phyloP scores from a whole-genome alignment of 202 grass and related monocot species.

The Panicum virgatum region DNA sequence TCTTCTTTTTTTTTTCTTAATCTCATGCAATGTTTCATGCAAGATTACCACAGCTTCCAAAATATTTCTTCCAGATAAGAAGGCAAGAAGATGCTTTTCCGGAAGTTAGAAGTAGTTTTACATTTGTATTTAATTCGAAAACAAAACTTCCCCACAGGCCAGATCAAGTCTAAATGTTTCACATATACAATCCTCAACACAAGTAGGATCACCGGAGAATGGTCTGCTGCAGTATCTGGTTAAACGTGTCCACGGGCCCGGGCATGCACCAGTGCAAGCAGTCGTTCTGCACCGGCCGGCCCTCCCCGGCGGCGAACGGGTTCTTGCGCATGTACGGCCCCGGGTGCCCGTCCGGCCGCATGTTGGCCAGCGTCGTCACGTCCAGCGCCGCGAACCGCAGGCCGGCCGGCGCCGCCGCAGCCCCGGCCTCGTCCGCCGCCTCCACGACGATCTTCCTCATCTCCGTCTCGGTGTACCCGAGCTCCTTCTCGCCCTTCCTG shows the following conservation, averaged over 20 bases:
- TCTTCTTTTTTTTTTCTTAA: too few relatives aligned
- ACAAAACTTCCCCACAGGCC: not conserved
- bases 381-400: conserved; percentile 55
- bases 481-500: conserved; percentile 51
- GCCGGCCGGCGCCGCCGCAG: not conserved
- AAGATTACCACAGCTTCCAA: too few relatives aligned
- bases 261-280: conserved; percentile 94
- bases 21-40: too few relatives aligned
- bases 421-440: conserved; percentile 5
- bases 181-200: too few relatives aligned
- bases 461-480: conserved; percentile 63
- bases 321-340: conserved; percentile 76
- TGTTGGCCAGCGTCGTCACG: conserved; percentile 66
- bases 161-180: too few relatives aligned
- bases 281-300: conserved; percentile 58
- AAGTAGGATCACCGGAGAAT: conserved; percentile 41
- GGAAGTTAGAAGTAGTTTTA: not conserved
- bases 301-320: conserved; percentile 42
- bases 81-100: not conserved
- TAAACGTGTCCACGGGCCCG: conserved; percentile 74
- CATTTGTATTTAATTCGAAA: not conserved
- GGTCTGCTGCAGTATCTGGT: conserved; percentile 63
- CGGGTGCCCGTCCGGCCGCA: conserved; percentile 78
- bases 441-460: conserved; percentile 72
- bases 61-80: too few relatives aligned